A percentile compares a stretch with the other conserved stretches of the same genome.
phyloP scores from a whole-genome alignment of 2,329 filamentous ascomycete species.

The Aspergillus ochraceus region DNA sequence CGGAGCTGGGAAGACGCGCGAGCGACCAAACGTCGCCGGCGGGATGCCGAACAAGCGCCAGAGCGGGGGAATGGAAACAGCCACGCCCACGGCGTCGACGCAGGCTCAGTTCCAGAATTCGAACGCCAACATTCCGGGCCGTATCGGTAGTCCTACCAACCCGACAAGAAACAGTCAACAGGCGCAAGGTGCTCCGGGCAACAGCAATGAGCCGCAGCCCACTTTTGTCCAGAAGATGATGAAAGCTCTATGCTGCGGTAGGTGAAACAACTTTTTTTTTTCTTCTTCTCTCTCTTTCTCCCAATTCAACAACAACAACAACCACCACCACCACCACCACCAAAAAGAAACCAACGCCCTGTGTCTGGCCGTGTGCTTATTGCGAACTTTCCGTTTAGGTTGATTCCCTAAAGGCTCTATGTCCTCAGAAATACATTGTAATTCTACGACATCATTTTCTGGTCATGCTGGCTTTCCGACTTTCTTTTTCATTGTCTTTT shows the following conservation, averaged over 20 bases:
- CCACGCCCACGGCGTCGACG: slow-evolving; percentile 82
- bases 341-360: slow-evolving; percentile 9
- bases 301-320: background rate
- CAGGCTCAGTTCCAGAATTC: slow-evolving; percentile 97
- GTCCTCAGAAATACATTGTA: slow-evolving; percentile 17
- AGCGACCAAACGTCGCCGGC: slow-evolving; percentile 75
- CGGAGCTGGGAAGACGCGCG: slow-evolving; percentile 68
- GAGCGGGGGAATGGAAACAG: slow-evolving; percentile 64
- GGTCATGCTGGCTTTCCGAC: slow-evolving; percentile 20
- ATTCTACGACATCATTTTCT: slow-evolving; percentile 20
- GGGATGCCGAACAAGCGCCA: slow-evolving; percentile 72
- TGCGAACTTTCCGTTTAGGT: slow-evolving; percentile 31
- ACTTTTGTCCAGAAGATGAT: slow-evolving; percentile 88
- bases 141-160: slow-evolving; percentile 58
- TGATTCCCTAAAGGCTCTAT: slow-evolving; percentile 26
- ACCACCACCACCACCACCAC: no score
- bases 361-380: slow-evolving; percentile 20
- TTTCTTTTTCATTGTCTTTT: slow-evolving; percentile 21
- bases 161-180: slow-evolving; percentile 60
- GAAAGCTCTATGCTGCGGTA: slow-evolving; percentile 88
- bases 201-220: slow-evolving; percentile 66
- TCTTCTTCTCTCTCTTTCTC: background rate
- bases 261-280: slow-evolving; percentile 26
- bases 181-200: slow-evolving; percentile 54
- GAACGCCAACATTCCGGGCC: slow-evolving; percentile 74